A percentile compares a stretch with the other conserved stretches of the same genome.
Conservation (phyloP, 129 eudicot genomes). For the Artemisia argyi region DNA sequence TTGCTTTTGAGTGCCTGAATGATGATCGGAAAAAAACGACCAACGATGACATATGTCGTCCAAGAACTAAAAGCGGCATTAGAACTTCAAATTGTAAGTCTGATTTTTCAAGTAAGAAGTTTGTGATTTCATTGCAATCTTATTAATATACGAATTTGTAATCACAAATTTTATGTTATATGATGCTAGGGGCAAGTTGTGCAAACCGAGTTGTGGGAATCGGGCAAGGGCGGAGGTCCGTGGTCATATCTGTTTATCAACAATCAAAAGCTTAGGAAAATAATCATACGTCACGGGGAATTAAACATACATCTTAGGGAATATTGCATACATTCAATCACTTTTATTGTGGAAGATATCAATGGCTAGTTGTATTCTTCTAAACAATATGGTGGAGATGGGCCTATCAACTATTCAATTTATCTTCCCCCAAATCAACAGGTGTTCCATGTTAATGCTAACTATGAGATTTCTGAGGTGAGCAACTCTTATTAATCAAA, state of each 20-base stretch:
- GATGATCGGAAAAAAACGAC: slow-evolving; percentile 20
- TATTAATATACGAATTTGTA: neutral
- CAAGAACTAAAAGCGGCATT: slow-evolving; percentile 20
- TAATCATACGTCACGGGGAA: slow-evolving; percentile 18
- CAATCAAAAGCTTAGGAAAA: slow-evolving; percentile 27
- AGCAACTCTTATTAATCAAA: too few species aligned
- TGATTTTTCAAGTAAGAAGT: too few species aligned
- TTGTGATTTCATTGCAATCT: neutral
- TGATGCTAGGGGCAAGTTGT: slow-evolving; percentile 16
- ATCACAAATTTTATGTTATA: slow-evolving; percentile 6
- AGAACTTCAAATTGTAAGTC: slow-evolving; percentile 30
- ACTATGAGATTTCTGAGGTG: too few species aligned
- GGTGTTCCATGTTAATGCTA: too few species aligned
- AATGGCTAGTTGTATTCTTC: slow-evolving; percentile 10
- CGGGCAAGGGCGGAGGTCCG: slow-evolving; percentile 15
- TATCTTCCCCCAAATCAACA: too few species aligned
- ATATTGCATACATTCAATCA: slow-evolving; percentile 4
- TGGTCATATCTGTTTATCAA: slow-evolving; percentile 15
- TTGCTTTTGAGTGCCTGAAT: slow-evolving; percentile 25
- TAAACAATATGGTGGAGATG: slow-evolving; percentile 21
- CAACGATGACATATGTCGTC: slow-evolving; percentile 5
- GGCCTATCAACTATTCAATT: too few species aligned
- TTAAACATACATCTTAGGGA: too few species aligned
- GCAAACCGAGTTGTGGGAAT: slow-evolving; percentile 23
- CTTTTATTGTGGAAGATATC: slow-evolving; percentile 22